Percentiles rank a stretch among this genome's conserved stretches.
phyloP scores from a whole-genome alignment of 2,329 filamentous ascomycete species.

The Stachybotrys elegans region DNA sequence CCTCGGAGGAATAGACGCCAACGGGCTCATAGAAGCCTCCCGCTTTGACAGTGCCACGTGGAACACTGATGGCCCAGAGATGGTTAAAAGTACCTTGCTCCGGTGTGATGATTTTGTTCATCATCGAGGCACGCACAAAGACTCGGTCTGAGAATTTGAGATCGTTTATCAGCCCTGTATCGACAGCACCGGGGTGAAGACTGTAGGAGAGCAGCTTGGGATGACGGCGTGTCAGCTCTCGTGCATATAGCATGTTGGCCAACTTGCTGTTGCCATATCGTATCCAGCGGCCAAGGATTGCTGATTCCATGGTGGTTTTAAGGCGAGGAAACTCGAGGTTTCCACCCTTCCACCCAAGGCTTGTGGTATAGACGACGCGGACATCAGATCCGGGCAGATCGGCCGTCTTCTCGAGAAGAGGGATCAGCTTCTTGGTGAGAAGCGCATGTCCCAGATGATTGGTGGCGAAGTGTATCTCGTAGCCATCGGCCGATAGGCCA shows the following conservation, averaged over 20 bases:
- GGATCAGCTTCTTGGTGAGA: slow-evolving; percentile 16
- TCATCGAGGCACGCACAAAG: not conserved
- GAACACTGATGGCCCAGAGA: not conserved
- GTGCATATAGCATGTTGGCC: not conserved
- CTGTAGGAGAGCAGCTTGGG: not conserved
- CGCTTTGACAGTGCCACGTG: not conserved
- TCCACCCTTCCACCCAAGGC: not conserved
- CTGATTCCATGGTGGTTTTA: not conserved
- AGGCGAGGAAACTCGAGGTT: not conserved
- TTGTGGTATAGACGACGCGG: not conserved
- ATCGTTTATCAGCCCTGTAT: not conserved
- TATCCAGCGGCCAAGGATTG: not conserved
- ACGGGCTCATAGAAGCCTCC: not conserved
- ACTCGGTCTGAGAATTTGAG: not conserved
- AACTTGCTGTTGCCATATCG: not conserved
- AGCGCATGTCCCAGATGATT: slow-evolving; percentile 24
- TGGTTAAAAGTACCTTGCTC: not conserved
- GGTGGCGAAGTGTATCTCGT: slow-evolving; percentile 24
- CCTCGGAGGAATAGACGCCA: not conserved
- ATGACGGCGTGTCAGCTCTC: not conserved
- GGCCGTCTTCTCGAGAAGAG: slow-evolving; percentile 11
- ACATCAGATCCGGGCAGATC: not conserved
- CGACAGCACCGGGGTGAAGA: not conserved
- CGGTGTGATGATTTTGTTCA: not conserved
- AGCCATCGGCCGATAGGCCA: slow-evolving; percentile 19